Base-by-base conservation (phyloP, 169 alveolate genomes). In the Cyclospora cayetanensis region DNA sequence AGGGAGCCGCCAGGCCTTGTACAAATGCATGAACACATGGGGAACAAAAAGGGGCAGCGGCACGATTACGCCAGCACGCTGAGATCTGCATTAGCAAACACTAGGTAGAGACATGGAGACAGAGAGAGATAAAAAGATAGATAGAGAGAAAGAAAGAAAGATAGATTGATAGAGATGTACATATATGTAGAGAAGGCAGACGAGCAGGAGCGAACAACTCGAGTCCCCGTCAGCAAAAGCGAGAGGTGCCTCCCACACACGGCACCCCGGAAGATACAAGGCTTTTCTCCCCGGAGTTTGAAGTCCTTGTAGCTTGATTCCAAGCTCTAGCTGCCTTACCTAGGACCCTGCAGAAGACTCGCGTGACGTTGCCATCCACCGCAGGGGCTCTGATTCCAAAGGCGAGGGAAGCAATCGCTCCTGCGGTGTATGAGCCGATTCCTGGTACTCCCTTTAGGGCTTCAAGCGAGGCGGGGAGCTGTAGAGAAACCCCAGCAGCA, bases 351-450 rank as follows among this genome's bases (percentile, higher is more conserved):
- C 93, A 77, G 91, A 90, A 66, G 46, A 94, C 93, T 29, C 96
- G 35, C 18, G 85, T 34, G 43, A 92, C 93, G 68, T 94, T 94
- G 34, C 95, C 94, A 82, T 94, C 96, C 41, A 94, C 93, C 52
- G 95, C 94, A 27, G 94, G 76, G 41, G 93, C 93, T 27, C 92
- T 90, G 43, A 80, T 31, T 29, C 85, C 90, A 74, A 85, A 92
- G 41, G 93, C 85, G 77, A 92, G 90, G 55, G 94, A 83, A 31
- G 83, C 60, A 25, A 94, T 92, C 29, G 96, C 95, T 35, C 93
- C 94, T n/a, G 94, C 93, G 35, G 96, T 94, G 66, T 94, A 94
- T 11, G 91, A 87, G 7, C 96, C 96, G 29, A 94, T 92, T n/a
- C 96, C 96, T 37, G 96, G 96, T n/a, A 92, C 65, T 35, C 60